Percentiles rank a stretch among this genome's conserved stretches.
Conservation (phyloP, 2,329 filamentous ascomycete genomes). For the Uncinocarpus reesii region DNA sequence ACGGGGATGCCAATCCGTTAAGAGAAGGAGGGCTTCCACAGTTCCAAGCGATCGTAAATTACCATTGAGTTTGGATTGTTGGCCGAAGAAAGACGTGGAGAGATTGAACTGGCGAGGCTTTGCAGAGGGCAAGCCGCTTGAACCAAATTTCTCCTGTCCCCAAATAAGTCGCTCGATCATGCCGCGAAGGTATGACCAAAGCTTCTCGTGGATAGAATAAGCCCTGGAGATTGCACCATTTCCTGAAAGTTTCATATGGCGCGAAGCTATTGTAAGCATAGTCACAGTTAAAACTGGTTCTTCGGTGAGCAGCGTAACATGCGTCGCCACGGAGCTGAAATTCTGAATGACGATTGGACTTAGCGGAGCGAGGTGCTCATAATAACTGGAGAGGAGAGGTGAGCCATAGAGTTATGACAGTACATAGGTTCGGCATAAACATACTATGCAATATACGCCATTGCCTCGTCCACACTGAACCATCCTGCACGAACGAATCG, state of each 20-base stretch:
- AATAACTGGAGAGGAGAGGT: constrained; percentile 53
- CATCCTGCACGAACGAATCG: constrained; percentile 93
- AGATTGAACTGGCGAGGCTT: constrained; percentile 27
- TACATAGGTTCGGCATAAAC: constrained; percentile 25
- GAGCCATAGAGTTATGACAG: constrained; percentile 17
- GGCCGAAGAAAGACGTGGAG: constrained; percentile 8
- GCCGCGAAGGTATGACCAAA: constrained; percentile 86
- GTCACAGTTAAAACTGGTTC: constrained; percentile 91
- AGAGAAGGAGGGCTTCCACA: constrained; percentile 82
- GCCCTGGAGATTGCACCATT: constrained; percentile 73
- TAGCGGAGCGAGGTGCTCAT: constrained; percentile 77
- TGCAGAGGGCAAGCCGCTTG: constrained; percentile 67
- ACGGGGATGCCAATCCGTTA: constrained; percentile 95
- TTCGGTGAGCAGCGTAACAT: constrained; percentile 69
- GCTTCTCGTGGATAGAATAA: constrained; percentile 84
- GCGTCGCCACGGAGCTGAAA: constrained; percentile 70
- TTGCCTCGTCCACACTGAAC: constrained; percentile 89
- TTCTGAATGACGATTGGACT: constrained; percentile 91
- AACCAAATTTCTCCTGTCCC: constrained; percentile 92
- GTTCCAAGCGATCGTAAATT: constrained; percentile 84
- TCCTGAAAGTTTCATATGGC: constrained; percentile 70
- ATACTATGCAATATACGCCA: constrained; percentile 87
- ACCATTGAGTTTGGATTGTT: constrained; percentile 40
- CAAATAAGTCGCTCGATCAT: constrained; percentile 94
- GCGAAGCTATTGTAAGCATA: constrained; percentile 78